Conservation (phyloP, 192 early-diverging fungal species). For the Dissophora globulifera region DNA sequence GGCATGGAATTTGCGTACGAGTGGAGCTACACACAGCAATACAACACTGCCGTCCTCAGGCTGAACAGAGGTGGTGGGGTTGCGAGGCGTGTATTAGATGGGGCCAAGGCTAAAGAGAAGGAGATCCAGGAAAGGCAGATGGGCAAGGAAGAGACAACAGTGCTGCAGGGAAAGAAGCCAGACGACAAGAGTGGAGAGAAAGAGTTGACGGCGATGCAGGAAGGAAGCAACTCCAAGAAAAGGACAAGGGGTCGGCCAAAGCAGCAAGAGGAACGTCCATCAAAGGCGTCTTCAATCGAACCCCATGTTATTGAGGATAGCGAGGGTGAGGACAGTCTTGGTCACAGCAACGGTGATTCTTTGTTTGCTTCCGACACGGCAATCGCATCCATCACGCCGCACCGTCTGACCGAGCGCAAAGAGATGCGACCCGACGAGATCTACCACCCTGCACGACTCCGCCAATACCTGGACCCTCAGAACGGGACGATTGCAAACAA, state of each 20-base stretch:
- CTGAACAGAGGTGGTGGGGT: slow-evolving; percentile 21
- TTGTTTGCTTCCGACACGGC: background rate
- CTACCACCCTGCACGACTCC: slow-evolving; percentile 48
- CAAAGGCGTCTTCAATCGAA: background rate
- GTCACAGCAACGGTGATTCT: background rate
- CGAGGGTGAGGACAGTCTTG: background rate
- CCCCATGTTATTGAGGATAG: background rate
- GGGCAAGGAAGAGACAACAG: background rate
- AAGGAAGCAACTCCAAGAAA: background rate
- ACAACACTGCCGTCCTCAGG: slow-evolving; percentile 47
- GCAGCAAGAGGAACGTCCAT: background rate
- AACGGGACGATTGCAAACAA: slow-evolving; percentile 13
- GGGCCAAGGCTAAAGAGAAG: slow-evolving; percentile 32
- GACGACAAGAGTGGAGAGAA: background rate
- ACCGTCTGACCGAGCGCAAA: slow-evolving; percentile 9
- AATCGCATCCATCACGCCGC: background rate
- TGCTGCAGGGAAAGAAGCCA: background rate
- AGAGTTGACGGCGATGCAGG: background rate
- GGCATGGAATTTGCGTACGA: slow-evolving; percentile 52
- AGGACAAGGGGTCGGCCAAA: background rate
- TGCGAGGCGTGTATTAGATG: slow-evolving; percentile 34
- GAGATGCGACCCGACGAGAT: slow-evolving; percentile 46
- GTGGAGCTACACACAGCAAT: slow-evolving; percentile 49
- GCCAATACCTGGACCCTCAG: slow-evolving; percentile 19
- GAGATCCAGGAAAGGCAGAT: slow-evolving; percentile 17